Evolutionary conservation across 2,329 filamentous ascomycete genomes (phyloP), one percentile per base, ranked within the genome.

Genomic region (Beauveria caledonica): DNA sequence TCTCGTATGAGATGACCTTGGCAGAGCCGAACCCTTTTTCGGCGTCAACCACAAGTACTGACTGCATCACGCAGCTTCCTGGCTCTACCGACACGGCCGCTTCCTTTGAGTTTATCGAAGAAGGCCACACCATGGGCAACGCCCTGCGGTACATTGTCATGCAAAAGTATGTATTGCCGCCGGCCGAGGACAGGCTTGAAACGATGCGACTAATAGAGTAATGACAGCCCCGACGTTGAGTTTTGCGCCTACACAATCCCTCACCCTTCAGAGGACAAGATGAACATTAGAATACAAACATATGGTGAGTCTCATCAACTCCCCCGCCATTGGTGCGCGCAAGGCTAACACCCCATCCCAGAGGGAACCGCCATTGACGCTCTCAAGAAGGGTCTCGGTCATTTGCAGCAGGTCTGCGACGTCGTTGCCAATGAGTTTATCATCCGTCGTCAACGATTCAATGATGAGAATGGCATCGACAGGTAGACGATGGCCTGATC

Each of bases 171-270:
- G 85, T 17, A 7, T n/a, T 55, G 50, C 54, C 68, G 50, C 54
- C 68, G 51, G 63, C 65, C 62, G 49, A 60, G n/a, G 53, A 25
- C 58, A 11, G 21, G 33, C 33, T 13, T 36, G 5, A 36, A 36
- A 11, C 33, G 11, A 36, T 13, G 33, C 33, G 33, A 36, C 11
- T 36, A 36, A 36, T 11, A 36, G 4, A 36, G 5, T 13, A 36
- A 36, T 36, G 15, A 11, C 39, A 59, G 93, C 73, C 93, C 94
- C 33, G 86, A 94, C 64, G 94, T 99, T 62, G 94, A 99, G 73
- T 97, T 99, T 76, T 97, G 94, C 75, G 94, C 93, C 63, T 99
- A 99, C 75, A 90, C 93, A 8, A 97, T 99, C 63, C 94, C 94
- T 33, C 94, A 99, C 76, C 94, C 94, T 55, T 96, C 92, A 44